A percentile compares a stretch with the other conserved stretches of the same genome.
phyloP scores from a whole-genome alignment of 2,329 filamentous ascomycete genomes.

The Fusarium clavum region DNA sequence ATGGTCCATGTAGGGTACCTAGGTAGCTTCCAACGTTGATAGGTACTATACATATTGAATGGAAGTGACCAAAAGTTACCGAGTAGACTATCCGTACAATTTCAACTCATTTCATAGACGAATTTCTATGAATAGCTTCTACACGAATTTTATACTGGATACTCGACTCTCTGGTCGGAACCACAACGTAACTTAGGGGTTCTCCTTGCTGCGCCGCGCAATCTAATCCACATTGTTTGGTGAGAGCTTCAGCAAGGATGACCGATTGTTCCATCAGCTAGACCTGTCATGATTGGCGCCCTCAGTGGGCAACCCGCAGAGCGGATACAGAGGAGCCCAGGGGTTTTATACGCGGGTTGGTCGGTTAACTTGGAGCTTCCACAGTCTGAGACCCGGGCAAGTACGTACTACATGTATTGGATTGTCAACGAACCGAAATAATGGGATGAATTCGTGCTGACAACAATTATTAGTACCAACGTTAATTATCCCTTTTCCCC shows the following conservation, averaged over 20 bases:
- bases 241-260: slow-evolving; percentile 38
- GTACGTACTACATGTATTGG: slow-evolving; percentile 7
- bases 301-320: slow-evolving; percentile 5
- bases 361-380: slow-evolving; percentile 36
- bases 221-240: slow-evolving; percentile 20
- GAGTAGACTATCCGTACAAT: background rate
- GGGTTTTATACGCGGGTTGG: slow-evolving; percentile 36
- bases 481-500: slow-evolving; percentile 13
- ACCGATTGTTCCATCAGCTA: slow-evolving; percentile 4
- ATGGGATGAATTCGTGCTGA: slow-evolving; percentile 17
- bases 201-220: slow-evolving; percentile 21
- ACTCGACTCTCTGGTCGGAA: background rate
- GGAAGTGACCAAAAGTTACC: background rate
- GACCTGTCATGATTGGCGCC: slow-evolving; percentile 32
- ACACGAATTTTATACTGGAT: background rate
- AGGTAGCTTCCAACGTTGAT: background rate
- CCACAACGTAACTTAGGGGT: background rate
- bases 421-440: slow-evolving; percentile 20
- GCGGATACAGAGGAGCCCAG: slow-evolving; percentile 27
- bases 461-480: background rate
- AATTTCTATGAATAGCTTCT: background rate
- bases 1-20: background rate
- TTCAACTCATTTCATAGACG: background rate
- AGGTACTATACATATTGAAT: background rate
- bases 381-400: background rate